These are phyloP conservation scores for Panicum hallii DNA, from an alignment of 202 grass and related monocot species.

Conservation along the genomic window DNA sequence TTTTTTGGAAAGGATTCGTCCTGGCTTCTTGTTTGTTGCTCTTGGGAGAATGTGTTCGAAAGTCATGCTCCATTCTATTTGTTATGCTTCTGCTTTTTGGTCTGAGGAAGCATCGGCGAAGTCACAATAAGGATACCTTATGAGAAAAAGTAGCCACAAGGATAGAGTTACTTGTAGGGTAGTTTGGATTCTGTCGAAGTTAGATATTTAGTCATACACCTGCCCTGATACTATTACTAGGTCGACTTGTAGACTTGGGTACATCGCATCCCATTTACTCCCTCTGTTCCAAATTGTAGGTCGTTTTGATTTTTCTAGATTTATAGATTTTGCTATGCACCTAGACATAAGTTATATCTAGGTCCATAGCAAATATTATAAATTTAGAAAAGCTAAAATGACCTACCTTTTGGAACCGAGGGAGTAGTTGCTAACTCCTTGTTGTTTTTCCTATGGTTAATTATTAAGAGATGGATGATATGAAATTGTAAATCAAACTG, in stretches of 20 bases:
- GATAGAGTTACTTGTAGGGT: slow-evolving; percentile 20
- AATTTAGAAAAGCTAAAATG: too few species aligned
- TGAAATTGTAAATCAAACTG: not conserved
- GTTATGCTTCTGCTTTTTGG: slow-evolving; percentile 27
- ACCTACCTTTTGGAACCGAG: too few species aligned
- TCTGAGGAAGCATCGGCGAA: slow-evolving; percentile 50
- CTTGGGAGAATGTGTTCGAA: slow-evolving; percentile 26
- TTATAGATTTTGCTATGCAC: too few species aligned
- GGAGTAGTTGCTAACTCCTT: not conserved
- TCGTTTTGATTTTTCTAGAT: too few species aligned
- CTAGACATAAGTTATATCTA: too few species aligned
- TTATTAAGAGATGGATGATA: not conserved
- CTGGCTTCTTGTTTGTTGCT: slow-evolving; percentile 44
- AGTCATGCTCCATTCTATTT: slow-evolving; percentile 34
- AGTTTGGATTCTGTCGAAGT: slow-evolving; percentile 14
- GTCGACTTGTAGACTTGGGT: not conserved
- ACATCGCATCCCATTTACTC: not conserved
- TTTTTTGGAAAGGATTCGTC: slow-evolving; percentile 15
- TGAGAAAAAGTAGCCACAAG: not conserved
- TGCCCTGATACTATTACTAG: not conserved
- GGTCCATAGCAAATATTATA: too few species aligned
- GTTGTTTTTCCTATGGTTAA: not conserved
- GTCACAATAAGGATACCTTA: not conserved
- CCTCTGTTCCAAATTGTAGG: too few species aligned
- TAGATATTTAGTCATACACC: not conserved